phyloP scores from a whole-genome alignment of 768 basidiomycete species.

The Boletus subcaerulescens region DNA sequence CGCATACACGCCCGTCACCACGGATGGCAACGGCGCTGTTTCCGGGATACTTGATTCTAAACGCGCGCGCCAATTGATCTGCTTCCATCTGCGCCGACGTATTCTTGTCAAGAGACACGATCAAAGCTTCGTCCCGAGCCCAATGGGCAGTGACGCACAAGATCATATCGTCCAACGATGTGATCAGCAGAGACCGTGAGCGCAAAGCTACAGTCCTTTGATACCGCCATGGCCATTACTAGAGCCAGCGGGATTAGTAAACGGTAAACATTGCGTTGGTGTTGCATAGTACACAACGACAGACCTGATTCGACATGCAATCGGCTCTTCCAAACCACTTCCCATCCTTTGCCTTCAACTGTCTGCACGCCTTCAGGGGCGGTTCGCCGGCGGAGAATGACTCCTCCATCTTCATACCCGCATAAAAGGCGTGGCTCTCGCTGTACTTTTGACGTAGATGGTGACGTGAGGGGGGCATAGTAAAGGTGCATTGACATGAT shows the following conservation, averaged over 20 bases:
- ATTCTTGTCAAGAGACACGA: background rate
- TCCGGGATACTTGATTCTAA: constrained; percentile 74
- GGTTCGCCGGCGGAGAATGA: constrained; percentile 61
- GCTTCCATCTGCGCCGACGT: constrained; percentile 11
- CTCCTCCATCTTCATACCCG: constrained; percentile 86
- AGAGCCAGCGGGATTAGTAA: background rate
- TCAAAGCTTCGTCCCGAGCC: background rate
- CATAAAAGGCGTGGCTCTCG: constrained; percentile 59
- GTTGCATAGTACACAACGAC: constrained; percentile 16
- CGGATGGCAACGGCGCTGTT: constrained; percentile 76
- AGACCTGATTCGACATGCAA: constrained; percentile 72
- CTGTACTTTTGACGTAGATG: constrained; percentile 31
- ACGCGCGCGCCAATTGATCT: constrained; percentile 31
- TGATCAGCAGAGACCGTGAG: constrained; percentile 87
- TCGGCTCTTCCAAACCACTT: constrained; percentile 61
- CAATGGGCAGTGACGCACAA: constrained; percentile 34
- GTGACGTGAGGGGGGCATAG: constrained; percentile 26
- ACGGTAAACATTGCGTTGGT: background rate
- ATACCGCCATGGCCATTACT: constrained; percentile 89
- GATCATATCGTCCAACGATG: constrained; percentile 61
- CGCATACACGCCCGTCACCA: constrained; percentile 74
- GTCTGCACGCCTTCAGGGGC: constrained; percentile 36
- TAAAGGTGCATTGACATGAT: constrained; percentile 87
- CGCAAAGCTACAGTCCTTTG: constrained; percentile 54
- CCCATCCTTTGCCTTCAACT: constrained; percentile 74